phyloP scores from a whole-genome alignment of 1,139 yeast species.

The Candida labiduridarum region DNA sequence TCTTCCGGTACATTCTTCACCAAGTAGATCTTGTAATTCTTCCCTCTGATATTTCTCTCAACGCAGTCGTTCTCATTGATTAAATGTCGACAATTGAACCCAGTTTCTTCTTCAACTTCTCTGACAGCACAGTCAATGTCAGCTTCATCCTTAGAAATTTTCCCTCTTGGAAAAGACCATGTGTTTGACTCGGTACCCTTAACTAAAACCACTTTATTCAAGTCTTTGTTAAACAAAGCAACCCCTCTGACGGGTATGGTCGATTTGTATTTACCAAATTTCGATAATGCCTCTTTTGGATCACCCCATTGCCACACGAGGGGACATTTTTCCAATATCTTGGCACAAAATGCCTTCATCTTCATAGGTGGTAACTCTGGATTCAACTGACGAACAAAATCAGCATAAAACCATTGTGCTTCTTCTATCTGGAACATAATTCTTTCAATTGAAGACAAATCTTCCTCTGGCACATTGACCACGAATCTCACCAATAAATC shows the following conservation, averaged over 20 bases:
- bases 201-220: conserved; percentile 76
- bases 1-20: conserved; percentile 80
- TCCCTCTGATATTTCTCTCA: conserved; percentile 81
- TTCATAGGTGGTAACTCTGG: conserved; percentile 79
- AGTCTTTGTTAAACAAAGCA: conserved; percentile 73
- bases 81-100: conserved; percentile 74
- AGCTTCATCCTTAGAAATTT: conserved; percentile 89
- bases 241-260: conserved; percentile 97
- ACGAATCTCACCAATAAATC: conserved; percentile 89
- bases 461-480: conserved; percentile 90
- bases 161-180: conserved; percentile 98
- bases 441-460: conserved; percentile 80
- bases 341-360: conserved; percentile 77
- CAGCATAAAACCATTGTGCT: conserved; percentile 97
- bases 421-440: conserved; percentile 95
- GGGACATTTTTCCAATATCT: conserved; percentile 78
- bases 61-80: conserved; percentile 72
- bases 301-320: conserved; percentile 85
- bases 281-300: conserved; percentile 70
- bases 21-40: conserved; percentile 82
- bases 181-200: conserved; percentile 81
- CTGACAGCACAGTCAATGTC: conserved; percentile 94
- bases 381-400: conserved; percentile 73
- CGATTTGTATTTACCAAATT: conserved; percentile 83
- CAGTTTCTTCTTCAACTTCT: conserved; percentile 95